Percentiles rank a stretch among this genome's conserved stretches.
Conservation (phyloP, 441 rosid genomes). For the Croton setiger region DNA sequence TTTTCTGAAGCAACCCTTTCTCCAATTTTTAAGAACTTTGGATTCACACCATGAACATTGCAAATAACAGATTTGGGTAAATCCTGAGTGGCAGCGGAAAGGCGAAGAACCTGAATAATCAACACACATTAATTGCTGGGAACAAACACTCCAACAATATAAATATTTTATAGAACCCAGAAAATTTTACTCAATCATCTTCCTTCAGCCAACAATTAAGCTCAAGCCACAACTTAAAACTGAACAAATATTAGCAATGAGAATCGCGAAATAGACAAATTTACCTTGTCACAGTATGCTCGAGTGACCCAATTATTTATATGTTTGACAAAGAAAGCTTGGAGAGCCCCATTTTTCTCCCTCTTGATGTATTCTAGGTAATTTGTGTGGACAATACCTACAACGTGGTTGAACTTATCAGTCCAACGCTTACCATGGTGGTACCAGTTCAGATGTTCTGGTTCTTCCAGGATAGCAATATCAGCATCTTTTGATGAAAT, state of each 20-base stretch:
- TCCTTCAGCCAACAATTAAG: conserved; percentile 4
- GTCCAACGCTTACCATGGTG: conserved; percentile 97
- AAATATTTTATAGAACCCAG: not conserved
- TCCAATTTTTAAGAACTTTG: conserved; percentile 88
- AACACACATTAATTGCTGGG: conserved; percentile 6
- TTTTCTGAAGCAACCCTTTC: conserved; percentile 74
- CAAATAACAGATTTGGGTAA: conserved; percentile 85
- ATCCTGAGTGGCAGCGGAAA: conserved; percentile 95
- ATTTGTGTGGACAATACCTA: conserved; percentile 94
- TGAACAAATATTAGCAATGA: not conserved
- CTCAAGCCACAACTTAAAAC: conserved; percentile 11
- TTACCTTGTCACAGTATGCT: conserved; percentile 89
- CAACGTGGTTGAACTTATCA: conserved; percentile 89
- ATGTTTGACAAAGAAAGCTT: conserved; percentile 91
- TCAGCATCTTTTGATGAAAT: conserved; percentile 88
- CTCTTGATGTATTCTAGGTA: conserved; percentile 97
- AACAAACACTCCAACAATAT: conserved; percentile 3
- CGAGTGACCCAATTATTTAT: conserved; percentile 85
- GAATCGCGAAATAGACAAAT: conserved; percentile 13
- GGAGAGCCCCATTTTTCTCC: conserved; percentile 88
- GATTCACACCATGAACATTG: conserved; percentile 97
- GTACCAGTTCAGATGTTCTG: conserved; percentile 97
- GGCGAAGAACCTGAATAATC: conserved; percentile 75
- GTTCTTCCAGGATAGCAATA: conserved; percentile 93
- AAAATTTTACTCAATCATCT: conserved; percentile 7